These are phyloP conservation scores for Filosporella fistucella DNA, from an alignment of 495 filamentous ascomycete species.

Conservation along the genomic window DNA sequence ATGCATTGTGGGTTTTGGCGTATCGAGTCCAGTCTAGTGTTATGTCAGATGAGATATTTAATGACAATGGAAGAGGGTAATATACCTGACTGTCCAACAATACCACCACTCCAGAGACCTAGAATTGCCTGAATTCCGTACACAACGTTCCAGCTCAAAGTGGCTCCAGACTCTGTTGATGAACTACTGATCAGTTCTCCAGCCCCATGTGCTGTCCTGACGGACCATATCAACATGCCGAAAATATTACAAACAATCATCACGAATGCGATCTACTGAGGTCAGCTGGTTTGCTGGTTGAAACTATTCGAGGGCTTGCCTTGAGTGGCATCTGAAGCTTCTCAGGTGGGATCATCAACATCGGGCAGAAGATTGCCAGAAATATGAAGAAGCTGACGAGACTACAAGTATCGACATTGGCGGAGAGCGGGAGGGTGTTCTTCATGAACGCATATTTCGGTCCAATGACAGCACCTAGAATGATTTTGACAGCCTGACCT, in stretches of 20 bases:
- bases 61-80: not conserved
- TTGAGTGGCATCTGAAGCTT: conserved; percentile 32
- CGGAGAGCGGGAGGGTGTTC: conserved; percentile 32
- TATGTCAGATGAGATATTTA: not conserved
- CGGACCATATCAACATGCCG: conserved; percentile 19
- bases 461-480: conserved; percentile 35
- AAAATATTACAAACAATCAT: conserved; percentile 21
- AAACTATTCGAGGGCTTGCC: not conserved
- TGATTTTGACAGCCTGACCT: conserved; percentile 19
- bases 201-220: conserved; percentile 15
- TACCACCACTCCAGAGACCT: conserved; percentile 20
- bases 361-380: conserved; percentile 31
- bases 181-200: conserved; percentile 12
- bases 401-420: conserved; percentile 35
- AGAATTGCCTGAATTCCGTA: conserved; percentile 20
- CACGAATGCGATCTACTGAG: conserved; percentile 46
- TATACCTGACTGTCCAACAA: conserved; percentile 18
- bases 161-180: conserved; percentile 14
- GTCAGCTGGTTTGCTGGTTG: not conserved
- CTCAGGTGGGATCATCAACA: conserved; percentile 37
- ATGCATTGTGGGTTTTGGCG: conserved; percentile 17
- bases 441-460: conserved; percentile 35
- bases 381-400: conserved; percentile 38
- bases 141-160: conserved; percentile 15
- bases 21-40: conserved; percentile 21